A percentile compares a stretch with the other conserved stretches of the same genome.
Evolutionary conservation across 1,139 yeast genomes (phyloP).

Genomic region (Saccharomycopsis crataegensis): DNA sequence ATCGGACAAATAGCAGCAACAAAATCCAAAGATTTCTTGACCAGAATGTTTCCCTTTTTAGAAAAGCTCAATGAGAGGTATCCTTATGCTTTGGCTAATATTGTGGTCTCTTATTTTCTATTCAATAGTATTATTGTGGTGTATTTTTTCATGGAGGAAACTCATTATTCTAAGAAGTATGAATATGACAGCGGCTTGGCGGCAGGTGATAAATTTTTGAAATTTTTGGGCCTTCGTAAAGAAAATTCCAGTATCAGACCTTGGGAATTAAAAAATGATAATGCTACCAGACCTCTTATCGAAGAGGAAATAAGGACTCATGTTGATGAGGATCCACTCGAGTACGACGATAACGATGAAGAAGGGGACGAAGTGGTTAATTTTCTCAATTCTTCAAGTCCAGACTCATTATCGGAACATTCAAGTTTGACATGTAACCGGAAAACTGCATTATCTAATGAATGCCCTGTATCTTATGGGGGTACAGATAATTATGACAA

Average conservation of each 20-base stretch:
- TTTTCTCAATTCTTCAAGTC: too few relatives aligned
- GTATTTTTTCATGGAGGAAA: conserved; percentile 55
- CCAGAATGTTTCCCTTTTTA: conserved; percentile 4
- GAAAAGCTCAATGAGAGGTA: conserved; percentile 25
- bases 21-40: neutral
- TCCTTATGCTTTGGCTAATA: conserved; percentile 57
- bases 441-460: neutral
- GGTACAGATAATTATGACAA: too few relatives aligned
- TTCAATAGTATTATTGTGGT: conserved; percentile 33
- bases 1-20: neutral
- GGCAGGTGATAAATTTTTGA: conserved; percentile 41
- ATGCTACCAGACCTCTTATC: conserved; percentile 3
- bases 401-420: too few relatives aligned
- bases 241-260: conserved; percentile 25
- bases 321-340: conserved; percentile 11
- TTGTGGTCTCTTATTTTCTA: conserved; percentile 43
- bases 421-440: too few relatives aligned
- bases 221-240: conserved; percentile 29
- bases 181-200: conserved; percentile 45
- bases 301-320: neutral
- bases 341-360: conserved; percentile 18
- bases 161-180: conserved; percentile 39
- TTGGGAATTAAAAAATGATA: conserved; percentile 26
- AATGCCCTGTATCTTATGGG: too few relatives aligned
- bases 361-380: conserved; percentile 14